Conservation (phyloP, 2,329 filamentous ascomycete genomes). For the Alternaria viburni region DNA sequence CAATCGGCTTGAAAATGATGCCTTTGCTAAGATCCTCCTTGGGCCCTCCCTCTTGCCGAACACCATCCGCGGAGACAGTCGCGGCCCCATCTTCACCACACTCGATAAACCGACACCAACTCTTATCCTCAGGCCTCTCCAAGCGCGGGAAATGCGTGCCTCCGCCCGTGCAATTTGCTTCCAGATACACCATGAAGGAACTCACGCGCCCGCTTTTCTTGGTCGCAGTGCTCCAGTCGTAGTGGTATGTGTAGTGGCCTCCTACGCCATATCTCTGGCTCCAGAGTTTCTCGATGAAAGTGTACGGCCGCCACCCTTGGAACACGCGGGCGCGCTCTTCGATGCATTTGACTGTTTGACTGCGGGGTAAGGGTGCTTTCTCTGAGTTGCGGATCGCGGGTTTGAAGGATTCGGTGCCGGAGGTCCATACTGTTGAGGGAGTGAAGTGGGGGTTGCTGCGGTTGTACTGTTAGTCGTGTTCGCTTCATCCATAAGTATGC, state of each 20-base stretch:
- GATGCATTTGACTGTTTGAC: conserved; percentile 62
- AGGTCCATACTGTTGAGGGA: conserved; percentile 62
- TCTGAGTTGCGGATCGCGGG: conserved; percentile 60
- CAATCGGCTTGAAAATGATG: conserved; percentile 64
- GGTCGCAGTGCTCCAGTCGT: conserved; percentile 56
- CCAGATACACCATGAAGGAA: conserved; percentile 68
- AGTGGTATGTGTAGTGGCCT: conserved; percentile 66
- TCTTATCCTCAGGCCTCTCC: conserved; percentile 48
- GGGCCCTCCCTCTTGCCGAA: background rate
- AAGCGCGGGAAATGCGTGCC: conserved; percentile 67
- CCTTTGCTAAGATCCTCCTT: conserved; percentile 46
- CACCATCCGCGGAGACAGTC: background rate
- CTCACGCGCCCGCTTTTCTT: conserved; percentile 54
- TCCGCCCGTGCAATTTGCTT: conserved; percentile 59
- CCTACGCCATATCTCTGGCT: conserved; percentile 64
- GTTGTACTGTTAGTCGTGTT: background rate
- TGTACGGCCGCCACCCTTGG: conserved; percentile 65
- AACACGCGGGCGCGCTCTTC: conserved; percentile 64
- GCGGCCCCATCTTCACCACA: conserved; percentile 49
- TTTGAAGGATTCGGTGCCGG: conserved; percentile 56
- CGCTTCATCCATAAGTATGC: background rate
- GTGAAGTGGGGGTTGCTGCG: conserved; percentile 57
- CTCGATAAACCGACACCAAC: conserved; percentile 66
- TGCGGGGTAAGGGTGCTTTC: conserved; percentile 49
- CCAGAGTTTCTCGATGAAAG: conserved; percentile 67